Evolutionary conservation across 2,329 filamentous ascomycete genomes (phyloP).

Genomic region (Colletotrichum horii): DNA sequence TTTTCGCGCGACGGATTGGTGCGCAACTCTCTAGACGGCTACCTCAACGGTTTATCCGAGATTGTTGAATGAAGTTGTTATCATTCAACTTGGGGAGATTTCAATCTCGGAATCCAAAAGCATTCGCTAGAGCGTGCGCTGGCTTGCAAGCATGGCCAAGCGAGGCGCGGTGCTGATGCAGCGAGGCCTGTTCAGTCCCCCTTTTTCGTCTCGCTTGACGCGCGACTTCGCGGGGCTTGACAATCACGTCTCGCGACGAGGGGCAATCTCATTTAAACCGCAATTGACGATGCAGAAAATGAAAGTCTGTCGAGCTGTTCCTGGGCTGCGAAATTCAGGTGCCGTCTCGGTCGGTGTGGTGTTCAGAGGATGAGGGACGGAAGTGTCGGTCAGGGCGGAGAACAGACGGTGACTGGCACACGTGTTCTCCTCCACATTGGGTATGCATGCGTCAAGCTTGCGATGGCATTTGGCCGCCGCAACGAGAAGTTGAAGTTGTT

Average conservation of each 20-base stretch:
- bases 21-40: neutral
- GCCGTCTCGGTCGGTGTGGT: neutral
- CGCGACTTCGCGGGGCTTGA: neutral
- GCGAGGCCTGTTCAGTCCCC: neutral
- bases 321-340: neutral
- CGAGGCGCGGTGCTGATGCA: neutral
- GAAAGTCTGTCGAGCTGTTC: neutral
- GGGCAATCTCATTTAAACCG: neutral
- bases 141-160: neutral
- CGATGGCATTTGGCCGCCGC: neutral
- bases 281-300: neutral
- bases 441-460: constrained; percentile 12
- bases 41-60: neutral
- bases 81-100: rapidly evolving
- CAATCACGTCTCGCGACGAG: neutral
- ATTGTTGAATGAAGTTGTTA: neutral
- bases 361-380: neutral
- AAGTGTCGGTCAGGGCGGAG: neutral
- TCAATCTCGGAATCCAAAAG: neutral
- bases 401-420: constrained; percentile 4
- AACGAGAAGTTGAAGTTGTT: neutral
- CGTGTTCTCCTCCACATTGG: constrained; percentile 22
- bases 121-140: neutral
- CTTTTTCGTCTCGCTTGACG: neutral
- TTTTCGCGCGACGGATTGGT: neutral